These are phyloP conservation scores for Puccinia novopanici DNA, from an alignment of 1,284 basidiomycete species.

Conservation along the genomic window DNA sequence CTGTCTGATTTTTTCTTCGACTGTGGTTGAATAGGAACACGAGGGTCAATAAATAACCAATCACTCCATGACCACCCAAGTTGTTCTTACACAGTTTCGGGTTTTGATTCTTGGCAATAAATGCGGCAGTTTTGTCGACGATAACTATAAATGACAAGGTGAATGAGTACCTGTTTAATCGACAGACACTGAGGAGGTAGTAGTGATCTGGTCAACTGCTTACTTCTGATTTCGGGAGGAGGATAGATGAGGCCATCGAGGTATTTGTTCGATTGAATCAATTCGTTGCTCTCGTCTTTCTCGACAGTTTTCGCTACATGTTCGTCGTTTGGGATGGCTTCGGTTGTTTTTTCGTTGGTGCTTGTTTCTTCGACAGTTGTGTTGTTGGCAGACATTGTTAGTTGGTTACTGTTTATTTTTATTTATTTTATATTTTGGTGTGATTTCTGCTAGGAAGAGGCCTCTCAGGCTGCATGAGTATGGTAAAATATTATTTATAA, in stretches of 20 bases:
- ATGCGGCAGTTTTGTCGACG: slow-evolving; percentile 93
- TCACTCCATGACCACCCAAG: not conserved
- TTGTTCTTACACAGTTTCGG: slow-evolving; percentile 66
- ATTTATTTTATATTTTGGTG: not conserved
- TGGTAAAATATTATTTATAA: too few relatives aligned
- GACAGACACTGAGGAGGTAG: not conserved
- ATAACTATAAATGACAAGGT: slow-evolving; percentile 66
- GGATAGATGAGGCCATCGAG: slow-evolving; percentile 83
- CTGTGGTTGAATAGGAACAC: not conserved
- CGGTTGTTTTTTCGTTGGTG: not conserved
- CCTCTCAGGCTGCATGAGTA: too few relatives aligned
- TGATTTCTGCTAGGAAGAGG: too few relatives aligned
- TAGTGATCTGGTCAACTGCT: slow-evolving; percentile 55
- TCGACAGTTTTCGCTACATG: not conserved
- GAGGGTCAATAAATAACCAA: not conserved
- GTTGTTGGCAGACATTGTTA: not conserved
- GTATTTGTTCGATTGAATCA: slow-evolving; percentile 64
- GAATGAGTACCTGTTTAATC: not conserved
- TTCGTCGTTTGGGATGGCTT: not conserved
- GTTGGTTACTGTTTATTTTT: not conserved
- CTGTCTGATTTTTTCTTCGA: slow-evolving; percentile 94
- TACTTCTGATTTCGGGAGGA: slow-evolving; percentile 87
- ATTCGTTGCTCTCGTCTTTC: slow-evolving; percentile 27
- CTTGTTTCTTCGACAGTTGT: not conserved
- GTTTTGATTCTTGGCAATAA: slow-evolving; percentile 85